These are phyloP conservation scores for Pythium myriotylum DNA, from an alignment of 352 stramenopile species.

Conservation along the genomic window DNA sequence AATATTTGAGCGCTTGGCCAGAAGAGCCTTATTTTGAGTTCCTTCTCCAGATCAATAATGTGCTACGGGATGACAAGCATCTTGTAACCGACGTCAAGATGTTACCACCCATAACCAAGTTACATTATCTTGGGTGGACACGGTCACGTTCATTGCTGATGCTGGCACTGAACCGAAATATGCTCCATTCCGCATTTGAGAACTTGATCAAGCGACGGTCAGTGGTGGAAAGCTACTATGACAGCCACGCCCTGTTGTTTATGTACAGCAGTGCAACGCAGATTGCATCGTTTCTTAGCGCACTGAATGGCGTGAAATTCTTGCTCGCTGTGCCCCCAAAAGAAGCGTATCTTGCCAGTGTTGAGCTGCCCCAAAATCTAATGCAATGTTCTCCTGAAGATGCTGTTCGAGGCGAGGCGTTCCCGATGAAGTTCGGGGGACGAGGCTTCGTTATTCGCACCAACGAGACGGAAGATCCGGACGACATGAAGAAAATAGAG, in stretches of 20 bases:
- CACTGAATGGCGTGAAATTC: slow-evolving; percentile 74
- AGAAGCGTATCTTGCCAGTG: slow-evolving; percentile 18
- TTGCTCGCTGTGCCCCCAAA: slow-evolving; percentile 22
- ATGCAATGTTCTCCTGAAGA: slow-evolving; percentile 55
- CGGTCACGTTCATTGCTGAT: slow-evolving; percentile 65
- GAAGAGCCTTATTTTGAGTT: slow-evolving; percentile 80
- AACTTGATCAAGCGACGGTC: slow-evolving; percentile 71
- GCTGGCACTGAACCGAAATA: slow-evolving; percentile 71
- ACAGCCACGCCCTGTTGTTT: slow-evolving; percentile 56
- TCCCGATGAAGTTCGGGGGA: slow-evolving; percentile 6
- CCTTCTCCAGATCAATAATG: slow-evolving; percentile 54
- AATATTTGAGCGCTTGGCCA: slow-evolving; percentile 51
- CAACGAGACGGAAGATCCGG: slow-evolving; percentile 27
- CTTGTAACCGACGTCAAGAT: slow-evolving; percentile 59
- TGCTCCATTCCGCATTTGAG: slow-evolving; percentile 78
- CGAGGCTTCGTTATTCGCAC: slow-evolving; percentile 10
- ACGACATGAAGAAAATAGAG: slow-evolving; percentile 52
- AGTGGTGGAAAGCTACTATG: slow-evolving; percentile 69
- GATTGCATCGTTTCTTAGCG: slow-evolving; percentile 65
- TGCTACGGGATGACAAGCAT: slow-evolving; percentile 69
- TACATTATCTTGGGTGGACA: slow-evolving; percentile 67
- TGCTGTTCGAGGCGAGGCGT: slow-evolving; percentile 31
- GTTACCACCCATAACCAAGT: slow-evolving; percentile 33
- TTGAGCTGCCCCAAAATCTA: slow-evolving; percentile 50
- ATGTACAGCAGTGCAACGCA: slow-evolving; percentile 60